Evolutionary conservation across 495 filamentous ascomycete species (phyloP).

Genomic region (Hyaloscypha variabilis): DNA sequence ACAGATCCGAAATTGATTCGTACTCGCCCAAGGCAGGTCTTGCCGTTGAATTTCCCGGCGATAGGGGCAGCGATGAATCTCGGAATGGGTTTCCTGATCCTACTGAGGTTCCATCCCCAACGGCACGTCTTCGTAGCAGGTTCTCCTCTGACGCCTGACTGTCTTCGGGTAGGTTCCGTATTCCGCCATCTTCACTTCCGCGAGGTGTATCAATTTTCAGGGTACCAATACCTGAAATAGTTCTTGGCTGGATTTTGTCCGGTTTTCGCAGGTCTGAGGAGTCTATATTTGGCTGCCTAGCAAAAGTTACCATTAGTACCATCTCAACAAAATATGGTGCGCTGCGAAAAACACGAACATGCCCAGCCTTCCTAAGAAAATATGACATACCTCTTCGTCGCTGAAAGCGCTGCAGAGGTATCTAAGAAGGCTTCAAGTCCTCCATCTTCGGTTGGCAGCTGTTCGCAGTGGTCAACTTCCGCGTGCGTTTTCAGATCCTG

Average conservation of each 20-base stretch:
- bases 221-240: constrained; percentile 8
- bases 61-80: background rate
- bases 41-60: background rate
- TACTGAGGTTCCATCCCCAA: constrained; percentile 1
- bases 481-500: constrained; percentile 1
- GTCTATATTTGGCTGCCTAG: background rate
- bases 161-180: background rate
- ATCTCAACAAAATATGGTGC: background rate
- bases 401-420: background rate
- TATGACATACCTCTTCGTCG: constrained; percentile 9
- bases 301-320: too few species aligned
- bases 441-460: constrained; percentile 7
- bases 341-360: background rate
- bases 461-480: background rate
- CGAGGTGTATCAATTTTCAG: constrained; percentile 9
- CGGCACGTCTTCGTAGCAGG: background rate
- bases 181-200: constrained; percentile 5
- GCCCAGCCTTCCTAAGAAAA: constrained; percentile 5
- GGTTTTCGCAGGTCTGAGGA: background rate
- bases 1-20: background rate
- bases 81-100: background rate
- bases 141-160: constrained; percentile 4
- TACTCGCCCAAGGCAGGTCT: background rate
- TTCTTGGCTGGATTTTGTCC: constrained; percentile 1
- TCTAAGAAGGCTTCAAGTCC: background rate